Evolutionary conservation across 2,329 filamentous ascomycete species (phyloP).

Genomic region (Penicillium crustosum): DNA sequence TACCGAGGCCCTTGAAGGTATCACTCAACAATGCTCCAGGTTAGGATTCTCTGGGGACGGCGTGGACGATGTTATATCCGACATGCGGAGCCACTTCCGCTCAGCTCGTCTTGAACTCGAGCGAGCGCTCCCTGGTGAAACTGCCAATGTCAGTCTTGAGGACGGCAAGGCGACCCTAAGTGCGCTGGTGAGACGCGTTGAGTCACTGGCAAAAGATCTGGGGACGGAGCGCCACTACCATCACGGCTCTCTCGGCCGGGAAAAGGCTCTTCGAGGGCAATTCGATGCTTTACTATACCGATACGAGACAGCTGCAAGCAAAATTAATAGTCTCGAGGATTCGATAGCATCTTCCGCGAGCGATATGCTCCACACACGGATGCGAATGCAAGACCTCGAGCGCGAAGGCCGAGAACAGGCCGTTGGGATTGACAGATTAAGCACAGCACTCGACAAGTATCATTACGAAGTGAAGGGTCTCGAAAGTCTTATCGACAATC

Average conservation of each 20-base stretch:
- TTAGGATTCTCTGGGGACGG: slow-evolving; percentile 42
- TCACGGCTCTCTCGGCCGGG: slow-evolving; percentile 37
- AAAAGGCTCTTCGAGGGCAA: slow-evolving; percentile 44
- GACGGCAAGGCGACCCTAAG: slow-evolving; percentile 43
- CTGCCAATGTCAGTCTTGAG: slow-evolving; percentile 36
- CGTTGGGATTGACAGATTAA: slow-evolving; percentile 44
- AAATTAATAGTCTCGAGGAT: slow-evolving; percentile 41
- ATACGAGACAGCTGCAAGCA: slow-evolving; percentile 39
- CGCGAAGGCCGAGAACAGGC: slow-evolving; percentile 42
- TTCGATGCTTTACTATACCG: slow-evolving; percentile 45
- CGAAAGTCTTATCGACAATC: slow-evolving; percentile 42
- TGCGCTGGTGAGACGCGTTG: slow-evolving; percentile 42
- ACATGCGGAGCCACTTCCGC: slow-evolving; percentile 43
- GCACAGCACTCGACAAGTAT: slow-evolving; percentile 46
- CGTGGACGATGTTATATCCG: slow-evolving; percentile 34
- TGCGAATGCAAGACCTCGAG: slow-evolving; percentile 45
- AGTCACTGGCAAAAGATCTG: slow-evolving; percentile 36
- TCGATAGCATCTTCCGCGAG: slow-evolving; percentile 44
- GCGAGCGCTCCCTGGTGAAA: slow-evolving; percentile 46
- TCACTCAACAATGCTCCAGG: slow-evolving; percentile 37
- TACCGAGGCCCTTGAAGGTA: slow-evolving; percentile 35
- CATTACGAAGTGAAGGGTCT: slow-evolving; percentile 44
- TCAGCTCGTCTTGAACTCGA: slow-evolving; percentile 47
- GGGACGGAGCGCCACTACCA: slow-evolving; percentile 35
- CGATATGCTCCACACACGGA: slow-evolving; percentile 47